These are phyloP conservation scores for Zygosaccharomyces bisporus DNA, from an alignment of 805 yeast genomes.

Conservation along the genomic window DNA sequence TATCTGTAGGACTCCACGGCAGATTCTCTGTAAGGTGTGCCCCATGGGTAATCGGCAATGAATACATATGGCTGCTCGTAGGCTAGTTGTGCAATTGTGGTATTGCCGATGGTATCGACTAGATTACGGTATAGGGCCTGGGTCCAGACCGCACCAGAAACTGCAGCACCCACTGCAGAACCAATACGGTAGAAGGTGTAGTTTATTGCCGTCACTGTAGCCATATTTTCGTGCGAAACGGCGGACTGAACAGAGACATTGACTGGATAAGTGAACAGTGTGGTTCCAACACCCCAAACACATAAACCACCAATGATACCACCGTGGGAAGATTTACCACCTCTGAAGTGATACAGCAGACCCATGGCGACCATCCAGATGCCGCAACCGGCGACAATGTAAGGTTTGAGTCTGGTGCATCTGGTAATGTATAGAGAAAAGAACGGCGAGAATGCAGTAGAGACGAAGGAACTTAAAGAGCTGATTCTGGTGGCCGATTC, in stretches of 20 bases:
- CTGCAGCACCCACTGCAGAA: slow-evolving; percentile 56
- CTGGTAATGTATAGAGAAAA: slow-evolving; percentile 51
- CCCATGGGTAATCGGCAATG: slow-evolving; percentile 51
- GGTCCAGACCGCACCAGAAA: slow-evolving; percentile 60
- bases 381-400: slow-evolving; percentile 54
- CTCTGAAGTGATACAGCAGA: slow-evolving; percentile 52
- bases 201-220: slow-evolving; percentile 56
- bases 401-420: slow-evolving; percentile 52
- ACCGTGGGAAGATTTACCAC: slow-evolving; percentile 44
- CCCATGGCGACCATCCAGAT: slow-evolving; percentile 64
- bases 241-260: slow-evolving; percentile 59
- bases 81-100: slow-evolving; percentile 42
- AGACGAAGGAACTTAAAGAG: slow-evolving; percentile 59
- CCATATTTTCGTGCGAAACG: slow-evolving; percentile 64
- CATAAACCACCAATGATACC: slow-evolving; percentile 67
- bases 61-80: slow-evolving; percentile 54
- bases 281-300: slow-evolving; percentile 67
- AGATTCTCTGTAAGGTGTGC: slow-evolving; percentile 55
- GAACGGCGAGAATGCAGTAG: slow-evolving; percentile 56
- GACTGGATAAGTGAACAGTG: slow-evolving; percentile 62
- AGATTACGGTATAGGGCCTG: slow-evolving; percentile 49
- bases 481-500: slow-evolving; percentile 64
- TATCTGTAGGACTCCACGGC: slow-evolving; percentile 56
- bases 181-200: slow-evolving; percentile 62
- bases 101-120: slow-evolving; percentile 35